Evolutionary conservation across 2,329 filamentous ascomycete species (phyloP).

Genomic region (Fusarium sp.): DNA sequence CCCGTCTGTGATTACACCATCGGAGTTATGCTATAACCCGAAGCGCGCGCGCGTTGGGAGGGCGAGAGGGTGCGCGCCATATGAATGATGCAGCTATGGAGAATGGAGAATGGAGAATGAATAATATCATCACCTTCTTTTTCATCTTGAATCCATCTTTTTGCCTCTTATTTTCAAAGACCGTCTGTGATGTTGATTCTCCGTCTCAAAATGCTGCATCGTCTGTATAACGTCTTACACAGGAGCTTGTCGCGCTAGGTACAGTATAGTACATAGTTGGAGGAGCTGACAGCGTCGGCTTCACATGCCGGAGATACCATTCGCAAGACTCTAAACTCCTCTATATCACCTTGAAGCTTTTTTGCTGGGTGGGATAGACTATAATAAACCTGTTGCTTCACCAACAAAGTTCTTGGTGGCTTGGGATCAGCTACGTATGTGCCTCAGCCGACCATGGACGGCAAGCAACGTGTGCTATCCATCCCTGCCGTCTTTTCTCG

Average conservation of each 20-base stretch:
- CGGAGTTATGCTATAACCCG: slow-evolving; percentile 7
- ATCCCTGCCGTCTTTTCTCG: too few relatives aligned
- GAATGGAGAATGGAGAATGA: not conserved
- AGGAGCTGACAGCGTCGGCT: not conserved
- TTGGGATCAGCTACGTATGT: not conserved
- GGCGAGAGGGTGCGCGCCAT: slow-evolving; percentile 17
- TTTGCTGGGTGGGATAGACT: not conserved
- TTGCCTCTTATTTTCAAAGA: too few relatives aligned
- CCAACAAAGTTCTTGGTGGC: too few relatives aligned
- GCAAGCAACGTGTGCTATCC: not conserved
- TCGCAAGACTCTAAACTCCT: not conserved
- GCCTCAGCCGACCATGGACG: too few relatives aligned
- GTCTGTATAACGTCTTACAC: slow-evolving; percentile 22
- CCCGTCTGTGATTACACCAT: slow-evolving; percentile 11
- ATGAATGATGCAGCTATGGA: not conserved
- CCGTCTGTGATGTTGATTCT: not conserved
- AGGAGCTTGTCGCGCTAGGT: slow-evolving; percentile 2
- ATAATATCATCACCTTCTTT: too few relatives aligned
- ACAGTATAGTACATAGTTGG: too few relatives aligned
- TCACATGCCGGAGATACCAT: not conserved
- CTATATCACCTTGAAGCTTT: not conserved
- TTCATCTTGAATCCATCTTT: too few relatives aligned
- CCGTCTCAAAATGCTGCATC: too few relatives aligned
- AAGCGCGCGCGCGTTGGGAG: too few relatives aligned
- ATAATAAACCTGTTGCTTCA: too few relatives aligned